Conservation (phyloP, 2,329 filamentous ascomycete species). For the Pseudopyrenochaeta lycopersici region DNA sequence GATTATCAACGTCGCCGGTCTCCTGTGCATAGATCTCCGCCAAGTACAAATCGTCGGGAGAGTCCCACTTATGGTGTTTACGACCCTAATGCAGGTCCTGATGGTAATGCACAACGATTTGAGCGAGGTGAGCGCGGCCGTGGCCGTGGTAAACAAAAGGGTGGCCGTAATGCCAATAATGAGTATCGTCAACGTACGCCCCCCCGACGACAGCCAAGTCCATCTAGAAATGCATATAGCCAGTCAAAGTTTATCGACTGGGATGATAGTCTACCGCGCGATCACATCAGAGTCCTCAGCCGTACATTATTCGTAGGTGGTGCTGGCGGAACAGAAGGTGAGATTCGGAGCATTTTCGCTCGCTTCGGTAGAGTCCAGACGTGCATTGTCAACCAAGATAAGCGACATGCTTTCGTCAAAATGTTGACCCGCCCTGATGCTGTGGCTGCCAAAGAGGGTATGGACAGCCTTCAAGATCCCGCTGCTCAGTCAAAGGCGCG, state of each 20-base stretch:
- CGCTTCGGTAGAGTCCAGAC: conserved; percentile 91
- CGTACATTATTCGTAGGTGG: conserved; percentile 96
- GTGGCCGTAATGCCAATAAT: conserved; percentile 56
- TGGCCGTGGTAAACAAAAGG: conserved; percentile 58
- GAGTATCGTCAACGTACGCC: conserved; percentile 91
- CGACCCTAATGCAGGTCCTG: conserved; percentile 66
- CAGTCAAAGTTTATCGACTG: conserved; percentile 79
- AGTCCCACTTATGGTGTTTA: conserved; percentile 79
- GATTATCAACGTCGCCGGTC: conserved; percentile 74
- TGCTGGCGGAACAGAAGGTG: conserved; percentile 76
- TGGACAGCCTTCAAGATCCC: conserved; percentile 79
- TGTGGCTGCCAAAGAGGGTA: conserved; percentile 81
- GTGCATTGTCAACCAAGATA: conserved; percentile 97
- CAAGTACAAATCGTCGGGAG: conserved; percentile 66
- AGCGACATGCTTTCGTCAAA: conserved; percentile 98
- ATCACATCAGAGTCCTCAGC: conserved; percentile 84
- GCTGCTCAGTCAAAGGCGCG: conserved; percentile 73
- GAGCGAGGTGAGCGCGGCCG: conserved; percentile 65
- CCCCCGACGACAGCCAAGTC: conserved; percentile 68
- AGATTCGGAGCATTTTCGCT: conserved; percentile 82
- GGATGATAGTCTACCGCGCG: conserved; percentile 76
- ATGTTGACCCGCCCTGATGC: conserved; percentile 93
- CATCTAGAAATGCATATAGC: conserved; percentile 46
- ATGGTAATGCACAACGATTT: conserved; percentile 64
- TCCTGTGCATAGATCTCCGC: conserved; percentile 63